phyloP scores from a whole-genome alignment of 2,329 filamentous ascomycete genomes.

The Xylariaceae sp. region DNA sequence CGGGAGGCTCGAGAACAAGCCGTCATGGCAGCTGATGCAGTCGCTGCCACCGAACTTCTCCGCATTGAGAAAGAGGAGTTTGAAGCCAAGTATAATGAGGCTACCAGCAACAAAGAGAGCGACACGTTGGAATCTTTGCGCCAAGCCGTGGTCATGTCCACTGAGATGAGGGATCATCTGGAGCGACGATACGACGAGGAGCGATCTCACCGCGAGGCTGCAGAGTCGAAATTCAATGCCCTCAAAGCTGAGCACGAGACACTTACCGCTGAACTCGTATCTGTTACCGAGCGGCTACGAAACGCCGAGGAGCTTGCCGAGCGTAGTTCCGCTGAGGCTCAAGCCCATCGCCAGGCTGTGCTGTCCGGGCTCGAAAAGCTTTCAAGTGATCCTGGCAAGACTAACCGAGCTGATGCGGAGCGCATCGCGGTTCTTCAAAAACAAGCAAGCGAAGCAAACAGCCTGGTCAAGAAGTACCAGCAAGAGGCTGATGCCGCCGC shows the following conservation, averaged over 20 bases:
- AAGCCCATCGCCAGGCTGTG: slow-evolving; percentile 76
- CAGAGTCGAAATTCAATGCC: slow-evolving; percentile 70
- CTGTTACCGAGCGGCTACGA: slow-evolving; percentile 64
- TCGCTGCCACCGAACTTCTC: slow-evolving; percentile 68
- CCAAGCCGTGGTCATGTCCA: slow-evolving; percentile 71
- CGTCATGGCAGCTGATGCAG: slow-evolving; percentile 69
- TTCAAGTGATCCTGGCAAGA: slow-evolving; percentile 45
- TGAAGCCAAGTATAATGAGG: slow-evolving; percentile 61
- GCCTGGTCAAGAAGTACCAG: slow-evolving; percentile 81
- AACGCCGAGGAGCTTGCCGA: slow-evolving; percentile 87
- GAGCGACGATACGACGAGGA: slow-evolving; percentile 83
- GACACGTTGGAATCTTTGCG: slow-evolving; percentile 69
- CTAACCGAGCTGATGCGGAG: slow-evolving; percentile 51
- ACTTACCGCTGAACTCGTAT: slow-evolving; percentile 70
- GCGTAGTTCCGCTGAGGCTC: slow-evolving; percentile 80
- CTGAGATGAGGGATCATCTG: slow-evolving; percentile 68
- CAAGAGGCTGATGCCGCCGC: slow-evolving; percentile 79
- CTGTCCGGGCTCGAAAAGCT: slow-evolving; percentile 77
- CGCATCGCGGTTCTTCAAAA: slow-evolving; percentile 69
- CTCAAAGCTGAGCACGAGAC: slow-evolving; percentile 81
- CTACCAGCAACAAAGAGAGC: slow-evolving; percentile 59
- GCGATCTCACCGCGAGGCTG: slow-evolving; percentile 63
- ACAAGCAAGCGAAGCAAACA: slow-evolving; percentile 73
- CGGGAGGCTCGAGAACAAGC: slow-evolving; percentile 75
- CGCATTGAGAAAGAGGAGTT: slow-evolving; percentile 81